A percentile compares a stretch with the other conserved stretches of the same genome.
phyloP scores from a whole-genome alignment of 495 filamentous ascomycete genomes.

The Aspergillus cristatus region DNA sequence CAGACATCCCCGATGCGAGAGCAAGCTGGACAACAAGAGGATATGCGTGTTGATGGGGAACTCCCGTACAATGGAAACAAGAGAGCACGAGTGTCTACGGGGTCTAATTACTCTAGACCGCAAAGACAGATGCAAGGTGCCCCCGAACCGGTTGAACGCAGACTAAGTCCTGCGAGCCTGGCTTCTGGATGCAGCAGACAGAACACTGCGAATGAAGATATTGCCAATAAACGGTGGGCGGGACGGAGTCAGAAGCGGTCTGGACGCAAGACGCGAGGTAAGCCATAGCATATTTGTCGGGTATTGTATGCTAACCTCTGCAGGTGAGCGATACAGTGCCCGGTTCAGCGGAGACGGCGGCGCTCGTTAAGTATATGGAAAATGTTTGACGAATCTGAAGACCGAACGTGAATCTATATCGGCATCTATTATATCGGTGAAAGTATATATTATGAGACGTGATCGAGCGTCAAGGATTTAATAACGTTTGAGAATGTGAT shows the following conservation, averaged over 20 bases:
- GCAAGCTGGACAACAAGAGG: too few species aligned
- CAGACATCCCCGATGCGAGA: constrained; percentile 1
- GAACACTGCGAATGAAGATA: constrained; percentile 3
- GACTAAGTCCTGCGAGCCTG: constrained; percentile 12
- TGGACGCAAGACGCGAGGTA: constrained; percentile 22
- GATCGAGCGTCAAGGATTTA: too few species aligned
- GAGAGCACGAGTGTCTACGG: constrained; percentile 2
- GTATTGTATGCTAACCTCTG: constrained; percentile 2
- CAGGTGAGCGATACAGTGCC: constrained; percentile 27
- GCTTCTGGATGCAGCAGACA: constrained; percentile 12
- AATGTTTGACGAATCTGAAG: too few species aligned
- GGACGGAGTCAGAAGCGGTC: constrained; percentile 9
- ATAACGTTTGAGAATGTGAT: too few species aligned
- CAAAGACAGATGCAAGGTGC: constrained; percentile 1
- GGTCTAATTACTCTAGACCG: background rate
- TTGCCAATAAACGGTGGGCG: constrained; percentile 1
- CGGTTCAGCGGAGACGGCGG: constrained; percentile 21
- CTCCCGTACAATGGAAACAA: constrained; percentile 3
- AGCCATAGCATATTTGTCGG: background rate
- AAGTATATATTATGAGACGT: background rate
- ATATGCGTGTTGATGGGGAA: too few species aligned
- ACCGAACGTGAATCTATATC: too few species aligned
- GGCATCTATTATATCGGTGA: too few species aligned
- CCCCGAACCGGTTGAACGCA: constrained; percentile 10
- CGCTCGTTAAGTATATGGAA: constrained; percentile 1